Conservation (phyloP, 2,329 filamentous ascomycete species). For the Pestalotiopsis fici region DNA sequence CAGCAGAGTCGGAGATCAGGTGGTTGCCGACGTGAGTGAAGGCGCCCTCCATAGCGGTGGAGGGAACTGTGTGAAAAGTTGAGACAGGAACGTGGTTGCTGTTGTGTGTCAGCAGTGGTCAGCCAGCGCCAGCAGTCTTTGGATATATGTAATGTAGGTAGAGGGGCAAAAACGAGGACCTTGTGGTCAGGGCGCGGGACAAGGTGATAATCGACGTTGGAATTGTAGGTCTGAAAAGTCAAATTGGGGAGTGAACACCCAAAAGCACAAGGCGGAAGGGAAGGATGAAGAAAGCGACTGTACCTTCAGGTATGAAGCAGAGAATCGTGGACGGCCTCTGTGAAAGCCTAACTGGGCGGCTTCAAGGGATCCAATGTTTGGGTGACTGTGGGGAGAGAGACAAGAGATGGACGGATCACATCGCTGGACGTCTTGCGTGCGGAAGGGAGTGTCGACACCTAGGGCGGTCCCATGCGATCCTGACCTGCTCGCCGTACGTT, state of each 20-base stretch:
- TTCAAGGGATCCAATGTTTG: neutral
- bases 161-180: neutral
- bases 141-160: neutral
- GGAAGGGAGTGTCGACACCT: neutral
- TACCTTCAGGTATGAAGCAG: neutral
- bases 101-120: neutral
- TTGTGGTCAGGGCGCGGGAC: neutral
- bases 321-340: neutral
- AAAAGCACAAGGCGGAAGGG: neutral
- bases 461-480: neutral
- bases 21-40: conserved; percentile 89
- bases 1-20: conserved; percentile 79
- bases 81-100: conserved; percentile 5
- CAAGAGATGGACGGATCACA: neutral
- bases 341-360: neutral
- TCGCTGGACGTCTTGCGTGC: neutral
- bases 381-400: neutral
- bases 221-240: neutral
- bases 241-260: neutral
- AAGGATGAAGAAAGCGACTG: neutral
- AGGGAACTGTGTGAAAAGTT: conserved; percentile 21
- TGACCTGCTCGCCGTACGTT: neutral
- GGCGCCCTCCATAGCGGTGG: conserved; percentile 73
- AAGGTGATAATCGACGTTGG: neutral
- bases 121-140: neutral